Conservation (phyloP, 23 red algal species). For the Gracilaria gracilis region DNA sequence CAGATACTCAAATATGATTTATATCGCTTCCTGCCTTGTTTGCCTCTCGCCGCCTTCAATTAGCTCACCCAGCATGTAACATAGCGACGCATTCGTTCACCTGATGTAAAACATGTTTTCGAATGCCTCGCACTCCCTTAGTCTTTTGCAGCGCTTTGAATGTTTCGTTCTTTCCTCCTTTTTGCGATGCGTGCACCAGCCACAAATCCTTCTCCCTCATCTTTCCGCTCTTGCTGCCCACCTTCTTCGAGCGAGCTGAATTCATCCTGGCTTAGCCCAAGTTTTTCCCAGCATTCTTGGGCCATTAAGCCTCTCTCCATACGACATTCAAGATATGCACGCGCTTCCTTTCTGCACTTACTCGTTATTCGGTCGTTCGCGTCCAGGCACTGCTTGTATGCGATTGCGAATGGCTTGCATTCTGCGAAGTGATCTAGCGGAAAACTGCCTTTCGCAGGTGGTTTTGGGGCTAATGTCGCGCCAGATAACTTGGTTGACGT, state of each 20-base stretch:
- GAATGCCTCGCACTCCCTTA: not conserved
- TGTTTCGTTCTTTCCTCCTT: conserved; percentile 52
- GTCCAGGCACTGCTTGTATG: conserved; percentile 77
- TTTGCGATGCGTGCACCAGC: conserved; percentile 62
- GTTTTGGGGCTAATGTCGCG: conserved; percentile 26
- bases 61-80: not conserved
- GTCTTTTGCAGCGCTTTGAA: not conserved
- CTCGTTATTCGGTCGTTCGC: conserved; percentile 58
- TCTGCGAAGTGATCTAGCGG: conserved; percentile 91
- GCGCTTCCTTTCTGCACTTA: conserved; percentile 78
- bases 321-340: conserved; percentile 86
- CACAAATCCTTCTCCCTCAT: conserved; percentile 60
- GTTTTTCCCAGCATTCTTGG: conserved; percentile 67
- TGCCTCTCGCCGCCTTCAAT: not conserved
- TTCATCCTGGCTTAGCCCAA: conserved; percentile 75
- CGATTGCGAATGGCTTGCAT: conserved; percentile 83
- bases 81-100: not conserved
- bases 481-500: conserved; percentile 75
- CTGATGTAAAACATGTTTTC: not conserved
- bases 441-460: conserved; percentile 92
- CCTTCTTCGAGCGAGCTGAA: conserved; percentile 8
- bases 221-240: not conserved
- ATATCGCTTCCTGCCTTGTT: not conserved
- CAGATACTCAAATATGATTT: not conserved
- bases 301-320: conserved; percentile 92